These are phyloP conservation scores for Cymodocea nodosa DNA, from an alignment of 116 monocot species.

Conservation along the genomic window DNA sequence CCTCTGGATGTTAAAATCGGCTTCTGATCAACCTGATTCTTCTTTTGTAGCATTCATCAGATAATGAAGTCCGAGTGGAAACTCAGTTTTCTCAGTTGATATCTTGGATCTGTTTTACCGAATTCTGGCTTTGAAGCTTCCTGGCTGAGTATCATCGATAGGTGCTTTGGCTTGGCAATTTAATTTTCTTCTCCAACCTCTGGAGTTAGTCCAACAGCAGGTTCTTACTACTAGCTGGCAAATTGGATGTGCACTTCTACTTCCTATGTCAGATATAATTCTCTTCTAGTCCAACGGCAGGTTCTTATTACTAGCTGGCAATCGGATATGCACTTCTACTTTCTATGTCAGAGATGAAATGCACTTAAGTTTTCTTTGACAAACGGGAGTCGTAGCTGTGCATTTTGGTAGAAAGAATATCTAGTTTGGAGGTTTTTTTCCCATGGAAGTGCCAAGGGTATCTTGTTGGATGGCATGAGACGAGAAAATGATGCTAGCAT, in stretches of 20 bases:
- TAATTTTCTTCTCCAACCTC: not conserved
- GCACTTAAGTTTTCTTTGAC: not conserved
- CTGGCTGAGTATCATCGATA: not conserved
- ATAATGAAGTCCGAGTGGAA: not conserved
- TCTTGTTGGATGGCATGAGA: constrained; percentile 2
- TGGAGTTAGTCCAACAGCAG: not conserved
- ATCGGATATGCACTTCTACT: not conserved
- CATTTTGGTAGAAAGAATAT: not conserved
- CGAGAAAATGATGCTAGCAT: not conserved
- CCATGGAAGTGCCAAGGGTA: not conserved
- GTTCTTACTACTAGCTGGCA: not conserved
- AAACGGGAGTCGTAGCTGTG: not conserved
- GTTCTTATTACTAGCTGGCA: not conserved
- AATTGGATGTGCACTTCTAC: not conserved
- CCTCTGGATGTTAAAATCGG: too few species aligned
- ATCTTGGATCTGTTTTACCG: constrained; percentile 2
- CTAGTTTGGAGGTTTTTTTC: constrained; percentile 2
- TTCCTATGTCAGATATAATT: not conserved
- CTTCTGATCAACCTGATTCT: not conserved
- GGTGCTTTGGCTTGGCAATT: not conserved
- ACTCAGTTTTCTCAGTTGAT: not conserved
- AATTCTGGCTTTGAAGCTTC: not conserved
- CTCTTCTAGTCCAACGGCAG: not conserved
- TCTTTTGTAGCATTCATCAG: not conserved
- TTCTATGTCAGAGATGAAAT: not conserved